Evolutionary conservation across 1,139 yeast genomes (phyloP).

Genomic region (Geotrichum fermentans): DNA sequence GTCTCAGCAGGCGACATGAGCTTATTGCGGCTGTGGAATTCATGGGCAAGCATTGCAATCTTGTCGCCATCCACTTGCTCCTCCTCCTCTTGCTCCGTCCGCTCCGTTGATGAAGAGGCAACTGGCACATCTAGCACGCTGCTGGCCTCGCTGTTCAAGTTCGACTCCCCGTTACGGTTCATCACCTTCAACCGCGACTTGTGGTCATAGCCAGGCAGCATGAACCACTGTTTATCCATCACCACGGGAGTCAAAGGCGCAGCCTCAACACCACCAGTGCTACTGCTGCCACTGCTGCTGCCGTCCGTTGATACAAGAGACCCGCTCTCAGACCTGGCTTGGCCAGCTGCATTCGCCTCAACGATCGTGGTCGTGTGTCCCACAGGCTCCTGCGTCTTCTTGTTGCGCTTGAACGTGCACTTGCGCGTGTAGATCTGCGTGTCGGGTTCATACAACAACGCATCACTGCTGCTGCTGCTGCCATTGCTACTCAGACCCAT

Average conservation of each 20-base stretch:
- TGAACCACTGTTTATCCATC: constrained; percentile 22
- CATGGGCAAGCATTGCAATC: constrained; percentile 7
- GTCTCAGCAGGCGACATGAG: not conserved
- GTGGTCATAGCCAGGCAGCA: constrained; percentile 30
- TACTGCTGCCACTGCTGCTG: constrained; percentile 2
- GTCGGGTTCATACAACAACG: constrained; percentile 1
- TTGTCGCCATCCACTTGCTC: not conserved
- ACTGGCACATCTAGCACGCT: constrained; percentile 1
- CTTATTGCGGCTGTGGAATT: constrained; percentile 5
- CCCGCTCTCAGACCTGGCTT: constrained; percentile 10
- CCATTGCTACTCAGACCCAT: not conserved
- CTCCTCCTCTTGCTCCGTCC: too few relatives aligned
- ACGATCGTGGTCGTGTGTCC: constrained; percentile 3
- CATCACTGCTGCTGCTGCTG: constrained; percentile 1
- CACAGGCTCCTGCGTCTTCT: constrained; percentile 8
- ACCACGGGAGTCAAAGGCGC: not conserved
- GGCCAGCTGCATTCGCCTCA: constrained; percentile 4
- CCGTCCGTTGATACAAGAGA: constrained; percentile 12
- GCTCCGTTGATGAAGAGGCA: not conserved
- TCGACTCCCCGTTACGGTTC: constrained; percentile 18
- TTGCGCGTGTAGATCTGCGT: constrained; percentile 18
- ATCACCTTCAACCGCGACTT: constrained; percentile 28
- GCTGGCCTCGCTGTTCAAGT: constrained; percentile 7
- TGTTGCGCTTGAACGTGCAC: constrained; percentile 14
- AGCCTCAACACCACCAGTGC: not conserved